These are phyloP conservation scores for Inga laurina DNA, from an alignment of 306 rosid species.

Conservation along the genomic window DNA sequence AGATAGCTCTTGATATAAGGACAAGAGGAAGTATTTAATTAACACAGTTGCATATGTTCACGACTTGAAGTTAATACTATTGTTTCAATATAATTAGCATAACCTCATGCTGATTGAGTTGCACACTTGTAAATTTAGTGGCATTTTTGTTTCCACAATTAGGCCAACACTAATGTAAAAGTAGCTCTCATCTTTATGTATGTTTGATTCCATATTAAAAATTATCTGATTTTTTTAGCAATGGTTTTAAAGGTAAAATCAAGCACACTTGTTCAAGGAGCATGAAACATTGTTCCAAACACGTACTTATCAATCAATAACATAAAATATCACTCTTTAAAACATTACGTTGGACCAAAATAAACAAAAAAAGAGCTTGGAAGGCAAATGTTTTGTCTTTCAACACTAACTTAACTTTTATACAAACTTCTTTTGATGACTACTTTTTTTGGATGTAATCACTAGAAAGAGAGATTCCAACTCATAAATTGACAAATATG, in stretches of 20 bases:
- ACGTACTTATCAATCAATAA: background rate
- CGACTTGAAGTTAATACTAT: too few relatives aligned
- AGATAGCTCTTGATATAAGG: too few relatives aligned
- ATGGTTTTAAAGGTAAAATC: background rate
- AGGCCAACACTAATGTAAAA: too few relatives aligned
- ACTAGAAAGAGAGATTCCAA: background rate
- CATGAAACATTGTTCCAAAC: background rate
- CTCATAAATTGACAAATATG: background rate
- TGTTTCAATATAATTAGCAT: background rate
- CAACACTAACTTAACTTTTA: background rate
- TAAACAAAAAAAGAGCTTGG: background rate
- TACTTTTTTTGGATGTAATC: background rate
- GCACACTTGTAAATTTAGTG: background rate
- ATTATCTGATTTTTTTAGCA: too few relatives aligned
- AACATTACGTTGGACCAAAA: too few relatives aligned
- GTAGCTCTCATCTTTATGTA: too few relatives aligned
- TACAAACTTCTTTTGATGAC: background rate
- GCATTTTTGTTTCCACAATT: too few relatives aligned
- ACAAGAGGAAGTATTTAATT: too few relatives aligned
- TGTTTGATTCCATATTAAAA: too few relatives aligned
- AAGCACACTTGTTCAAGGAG: background rate
- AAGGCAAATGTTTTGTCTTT: background rate
- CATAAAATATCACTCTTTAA: background rate
- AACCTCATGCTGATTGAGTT: background rate
- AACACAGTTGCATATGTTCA: too few relatives aligned